Evolutionary conservation across 2,329 filamentous ascomycete genomes (phyloP).

Genomic region (Ilyonectria sp.): DNA sequence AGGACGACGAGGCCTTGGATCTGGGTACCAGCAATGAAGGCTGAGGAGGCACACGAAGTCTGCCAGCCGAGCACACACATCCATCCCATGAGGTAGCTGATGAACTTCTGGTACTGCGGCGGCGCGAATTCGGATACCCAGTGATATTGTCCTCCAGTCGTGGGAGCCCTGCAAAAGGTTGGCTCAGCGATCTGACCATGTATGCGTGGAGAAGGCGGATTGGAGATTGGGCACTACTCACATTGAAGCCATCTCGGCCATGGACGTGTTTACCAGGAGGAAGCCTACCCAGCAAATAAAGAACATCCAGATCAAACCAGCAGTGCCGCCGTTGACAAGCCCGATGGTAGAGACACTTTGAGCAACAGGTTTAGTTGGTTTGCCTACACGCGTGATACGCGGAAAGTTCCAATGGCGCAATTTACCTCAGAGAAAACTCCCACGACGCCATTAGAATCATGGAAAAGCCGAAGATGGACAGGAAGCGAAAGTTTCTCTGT

Average conservation of each 20-base stretch:
- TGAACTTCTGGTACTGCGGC: slow-evolving; percentile 62
- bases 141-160: slow-evolving; percentile 71
- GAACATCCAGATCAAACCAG: slow-evolving; percentile 63
- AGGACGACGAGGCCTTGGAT: slow-evolving; percentile 61
- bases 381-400: rapidly evolving
- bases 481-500: slow-evolving; percentile 61
- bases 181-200: background rate
- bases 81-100: slow-evolving; percentile 68
- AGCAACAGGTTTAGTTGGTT: background rate
- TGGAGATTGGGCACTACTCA: slow-evolving; percentile 6
- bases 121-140: slow-evolving; percentile 71
- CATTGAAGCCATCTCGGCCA: slow-evolving; percentile 68
- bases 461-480: slow-evolving; percentile 64
- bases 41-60: slow-evolving; percentile 55
- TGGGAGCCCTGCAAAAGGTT: slow-evolving; percentile 58
- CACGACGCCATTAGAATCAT: slow-evolving; percentile 62
- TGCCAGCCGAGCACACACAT: slow-evolving; percentile 64
- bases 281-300: slow-evolving; percentile 58
- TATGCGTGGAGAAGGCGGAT: background rate
- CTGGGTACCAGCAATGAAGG: slow-evolving; percentile 60
- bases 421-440: slow-evolving; percentile 58
- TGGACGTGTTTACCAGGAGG: slow-evolving; percentile 56
- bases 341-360: slow-evolving; percentile 41
- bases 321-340: slow-evolving; percentile 60
- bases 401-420: rapidly evolving